Conservation (phyloP, 768 basidiomycete genomes). For the Kwoniella dejecticola region DNA sequence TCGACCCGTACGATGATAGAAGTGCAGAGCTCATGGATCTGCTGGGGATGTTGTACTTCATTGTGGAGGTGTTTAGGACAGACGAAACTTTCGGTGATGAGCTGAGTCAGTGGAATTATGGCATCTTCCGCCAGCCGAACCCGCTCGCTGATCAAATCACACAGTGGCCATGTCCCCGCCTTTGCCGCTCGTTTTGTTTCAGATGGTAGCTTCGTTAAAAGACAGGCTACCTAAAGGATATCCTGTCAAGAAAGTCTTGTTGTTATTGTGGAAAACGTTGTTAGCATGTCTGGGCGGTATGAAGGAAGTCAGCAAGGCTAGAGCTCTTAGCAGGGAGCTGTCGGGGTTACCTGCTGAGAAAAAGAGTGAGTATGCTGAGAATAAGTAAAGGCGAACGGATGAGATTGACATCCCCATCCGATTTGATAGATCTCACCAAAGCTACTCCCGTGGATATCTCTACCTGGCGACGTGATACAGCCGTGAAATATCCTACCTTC, state of each 20-base stretch:
- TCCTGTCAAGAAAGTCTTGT: conserved; percentile 93
- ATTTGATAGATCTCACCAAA: conserved; percentile 66
- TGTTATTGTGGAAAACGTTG: conserved; percentile 92
- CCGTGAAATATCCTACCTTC: conserved; percentile 96
- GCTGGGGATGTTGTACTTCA: conserved; percentile 89
- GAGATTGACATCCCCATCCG: background rate
- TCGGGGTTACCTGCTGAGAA: conserved; percentile 65
- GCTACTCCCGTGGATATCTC: conserved; percentile 88
- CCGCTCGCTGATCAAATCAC: conserved; percentile 21
- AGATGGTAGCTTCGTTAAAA: conserved; percentile 81
- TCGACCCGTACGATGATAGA: conserved; percentile 40
- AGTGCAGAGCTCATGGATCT: conserved; percentile 43
- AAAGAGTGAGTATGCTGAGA: conserved; percentile 32
- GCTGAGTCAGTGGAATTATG: conserved; percentile 68
- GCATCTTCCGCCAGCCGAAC: too few relatives aligned
- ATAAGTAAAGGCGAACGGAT: background rate
- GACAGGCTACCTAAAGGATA: conserved; percentile 94
- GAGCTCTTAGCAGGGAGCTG: conserved; percentile 80
- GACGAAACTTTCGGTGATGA: conserved; percentile 96
- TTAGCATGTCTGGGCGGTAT: conserved; percentile 91
- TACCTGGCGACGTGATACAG: conserved; percentile 82
- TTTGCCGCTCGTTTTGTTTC: conserved; percentile 86
- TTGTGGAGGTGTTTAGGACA: conserved; percentile 89
- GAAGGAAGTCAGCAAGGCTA: conserved; percentile 78
- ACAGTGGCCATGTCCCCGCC: conserved; percentile 94